Conservation (phyloP, 345 rosid genomes). For the Limnanthes douglasii region DNA sequence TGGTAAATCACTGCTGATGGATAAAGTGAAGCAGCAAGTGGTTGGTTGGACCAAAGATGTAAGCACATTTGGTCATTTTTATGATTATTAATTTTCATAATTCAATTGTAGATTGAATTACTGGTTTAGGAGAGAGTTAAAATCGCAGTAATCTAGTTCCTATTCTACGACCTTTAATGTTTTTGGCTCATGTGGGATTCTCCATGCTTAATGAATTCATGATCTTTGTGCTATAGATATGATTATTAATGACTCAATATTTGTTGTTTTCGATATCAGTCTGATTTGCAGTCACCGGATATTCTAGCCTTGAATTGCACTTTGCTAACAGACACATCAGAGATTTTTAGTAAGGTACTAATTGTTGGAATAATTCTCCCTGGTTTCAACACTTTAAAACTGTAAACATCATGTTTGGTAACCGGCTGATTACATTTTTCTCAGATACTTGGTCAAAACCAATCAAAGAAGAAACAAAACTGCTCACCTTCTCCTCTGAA, state of each 20-base stretch:
- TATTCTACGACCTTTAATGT: background rate
- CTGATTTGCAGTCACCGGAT: constrained; percentile 34
- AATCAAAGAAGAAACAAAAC: constrained; percentile 19
- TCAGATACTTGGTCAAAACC: constrained; percentile 37
- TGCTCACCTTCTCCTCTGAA: constrained; percentile 37
- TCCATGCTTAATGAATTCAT: too few species aligned
- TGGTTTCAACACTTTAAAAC: too few species aligned
- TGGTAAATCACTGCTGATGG: constrained; percentile 74
- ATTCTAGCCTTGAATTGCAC: constrained; percentile 56
- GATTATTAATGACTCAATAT: background rate
- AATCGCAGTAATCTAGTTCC: background rate
- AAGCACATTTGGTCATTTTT: too few species aligned
- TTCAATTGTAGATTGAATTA: too few species aligned
- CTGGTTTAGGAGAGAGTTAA: too few species aligned
- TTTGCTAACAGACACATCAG: constrained; percentile 44
- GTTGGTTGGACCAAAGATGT: constrained; percentile 63
- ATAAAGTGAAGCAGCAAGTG: constrained; percentile 36
- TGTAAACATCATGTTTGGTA: too few species aligned
- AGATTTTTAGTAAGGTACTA: constrained; percentile 68
- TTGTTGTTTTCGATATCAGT: constrained; percentile 31
- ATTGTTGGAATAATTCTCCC: too few species aligned
- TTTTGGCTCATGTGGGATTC: too few species aligned
- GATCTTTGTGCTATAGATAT: background rate
- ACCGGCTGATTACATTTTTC: too few species aligned
- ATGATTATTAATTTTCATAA: too few species aligned